These are phyloP conservation scores for Aspergillus carbonarius DNA, from an alignment of 2,329 filamentous ascomycete species.

Conservation along the genomic window DNA sequence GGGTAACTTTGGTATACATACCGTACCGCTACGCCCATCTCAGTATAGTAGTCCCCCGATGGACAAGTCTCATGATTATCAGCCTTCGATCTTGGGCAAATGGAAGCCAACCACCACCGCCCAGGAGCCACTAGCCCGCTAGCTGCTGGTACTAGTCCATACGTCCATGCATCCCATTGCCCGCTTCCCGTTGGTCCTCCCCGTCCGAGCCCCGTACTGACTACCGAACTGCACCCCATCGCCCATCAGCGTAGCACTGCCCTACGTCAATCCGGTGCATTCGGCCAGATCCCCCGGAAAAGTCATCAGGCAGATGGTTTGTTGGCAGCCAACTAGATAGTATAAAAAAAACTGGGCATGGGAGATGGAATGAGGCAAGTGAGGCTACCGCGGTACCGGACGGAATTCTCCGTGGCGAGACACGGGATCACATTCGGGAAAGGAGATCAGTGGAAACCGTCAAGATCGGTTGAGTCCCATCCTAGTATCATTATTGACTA, in stretches of 20 bases:
- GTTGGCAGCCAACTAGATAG: not conserved
- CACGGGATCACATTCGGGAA: constrained; percentile 21
- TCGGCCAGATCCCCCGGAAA: not conserved
- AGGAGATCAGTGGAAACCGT: constrained; percentile 26
- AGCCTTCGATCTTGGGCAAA: not conserved
- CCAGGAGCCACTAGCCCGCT: not conserved
- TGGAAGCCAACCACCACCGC: not conserved
- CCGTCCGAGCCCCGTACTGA: not conserved
- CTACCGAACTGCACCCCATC: not conserved
- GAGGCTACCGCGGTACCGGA: constrained; percentile 18
- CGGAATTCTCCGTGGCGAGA: constrained; percentile 21
- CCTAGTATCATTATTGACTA: constrained; percentile 7
- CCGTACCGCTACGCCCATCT: no score
- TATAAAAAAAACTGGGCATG: not conserved
- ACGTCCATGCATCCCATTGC: not conserved
- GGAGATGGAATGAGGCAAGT: not conserved
- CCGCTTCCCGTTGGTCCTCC: not conserved
- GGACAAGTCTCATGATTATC: constrained; percentile 20
- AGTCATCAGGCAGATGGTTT: not conserved
- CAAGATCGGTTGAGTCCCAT: constrained; percentile 20
- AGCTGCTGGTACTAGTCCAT: constrained; percentile 1
- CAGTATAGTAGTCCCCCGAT: not conserved
- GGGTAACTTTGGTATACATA: not conserved
- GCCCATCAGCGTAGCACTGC: not conserved
- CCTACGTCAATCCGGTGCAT: not conserved